Evolutionary conservation across 1,284 basidiomycete genomes (phyloP), one percentile per base, ranked within the genome.

Genomic region (Termitomyces sp.): DNA sequence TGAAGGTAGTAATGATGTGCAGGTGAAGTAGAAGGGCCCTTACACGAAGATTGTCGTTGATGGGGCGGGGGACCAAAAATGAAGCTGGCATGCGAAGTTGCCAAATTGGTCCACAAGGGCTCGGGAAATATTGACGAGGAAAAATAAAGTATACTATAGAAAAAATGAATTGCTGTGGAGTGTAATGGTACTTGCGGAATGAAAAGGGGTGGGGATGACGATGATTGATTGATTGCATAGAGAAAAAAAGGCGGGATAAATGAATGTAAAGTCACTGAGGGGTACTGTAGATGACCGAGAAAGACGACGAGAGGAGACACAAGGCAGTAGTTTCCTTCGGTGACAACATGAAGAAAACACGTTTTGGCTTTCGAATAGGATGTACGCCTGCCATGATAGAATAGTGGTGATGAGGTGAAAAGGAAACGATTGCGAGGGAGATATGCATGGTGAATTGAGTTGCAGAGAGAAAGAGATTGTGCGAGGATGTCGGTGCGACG

Each of bases 371-470:
- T 71, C 66, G 61, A 63, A 67, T 72, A 72, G 70, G 66, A 68
- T 73, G 72, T 72, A 65, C 63, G 70, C 71, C 68, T 71, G 72
- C 72, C 68, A 67, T 66, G 67, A 66, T 71, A 73, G 72, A 72
- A 70, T 74, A 73, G 71, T 71, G 71, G 73, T 72, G 66, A 66
- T 66, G 67, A 68, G 57, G 65, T 65, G 35, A 61, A 71, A 69
- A 64, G 67, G 72, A 77, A 70, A 77, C 70, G 71, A 73, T 74
- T 83, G 82, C 74, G 69, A 78, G 79, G 74, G 80, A 81, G 78
- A 50, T 41, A 74, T 87, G 86, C 81, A 86, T 87, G 86, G 77
- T 76, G 82, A 82, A 81, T 76, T 75, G 79, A 72, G 68, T 79
- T 81, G 78, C 78, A 73, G 74, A 77, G 75, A 76, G 75, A 83